Evolutionary conservation across 495 filamentous ascomycete genomes (phyloP).

Genomic region (Lindgomyces ingoldianus): DNA sequence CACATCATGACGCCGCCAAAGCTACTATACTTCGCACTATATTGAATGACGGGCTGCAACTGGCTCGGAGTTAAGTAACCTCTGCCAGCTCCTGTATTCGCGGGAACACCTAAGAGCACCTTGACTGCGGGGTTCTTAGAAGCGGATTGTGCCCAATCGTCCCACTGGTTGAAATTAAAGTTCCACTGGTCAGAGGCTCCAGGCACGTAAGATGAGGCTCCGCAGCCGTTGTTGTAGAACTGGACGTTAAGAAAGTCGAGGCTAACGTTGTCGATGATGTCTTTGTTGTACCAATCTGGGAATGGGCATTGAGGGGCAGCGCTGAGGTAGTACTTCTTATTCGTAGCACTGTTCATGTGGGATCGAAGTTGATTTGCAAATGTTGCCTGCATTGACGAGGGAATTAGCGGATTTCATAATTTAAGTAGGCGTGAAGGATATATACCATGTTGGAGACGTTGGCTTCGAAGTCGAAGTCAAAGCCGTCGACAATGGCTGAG

Average conservation of each 20-base stretch:
- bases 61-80: conserved; percentile 56
- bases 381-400: no score
- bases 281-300: conserved; percentile 32
- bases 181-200: conserved; percentile 53
- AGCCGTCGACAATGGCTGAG: conserved; percentile 34
- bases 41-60: conserved; percentile 43
- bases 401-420: no score
- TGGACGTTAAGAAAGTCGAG: conserved; percentile 35
- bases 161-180: conserved; percentile 73
- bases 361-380: conserved; percentile 34
- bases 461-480: conserved; percentile 42
- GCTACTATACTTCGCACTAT: conserved; percentile 22
- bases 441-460: conserved; percentile 34
- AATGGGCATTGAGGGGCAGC: conserved; percentile 40
- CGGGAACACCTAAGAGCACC: conserved; percentile 67
- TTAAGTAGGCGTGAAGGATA: no score
- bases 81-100: conserved; percentile 58
- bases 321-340: conserved; percentile 32
- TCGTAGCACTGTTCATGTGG: conserved; percentile 25
- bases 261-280: conserved; percentile 34
- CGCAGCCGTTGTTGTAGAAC: conserved; percentile 60
- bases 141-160: conserved; percentile 65
- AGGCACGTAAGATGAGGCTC: conserved; percentile 54
- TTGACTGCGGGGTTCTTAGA: conserved; percentile 65
- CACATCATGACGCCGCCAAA: conserved; percentile 42